A percentile compares a stretch with the other conserved stretches of the same genome.
Evolutionary conservation across 2,329 filamentous ascomycete species (phyloP).

Genomic region (Chaetomiaceae sp.): DNA sequence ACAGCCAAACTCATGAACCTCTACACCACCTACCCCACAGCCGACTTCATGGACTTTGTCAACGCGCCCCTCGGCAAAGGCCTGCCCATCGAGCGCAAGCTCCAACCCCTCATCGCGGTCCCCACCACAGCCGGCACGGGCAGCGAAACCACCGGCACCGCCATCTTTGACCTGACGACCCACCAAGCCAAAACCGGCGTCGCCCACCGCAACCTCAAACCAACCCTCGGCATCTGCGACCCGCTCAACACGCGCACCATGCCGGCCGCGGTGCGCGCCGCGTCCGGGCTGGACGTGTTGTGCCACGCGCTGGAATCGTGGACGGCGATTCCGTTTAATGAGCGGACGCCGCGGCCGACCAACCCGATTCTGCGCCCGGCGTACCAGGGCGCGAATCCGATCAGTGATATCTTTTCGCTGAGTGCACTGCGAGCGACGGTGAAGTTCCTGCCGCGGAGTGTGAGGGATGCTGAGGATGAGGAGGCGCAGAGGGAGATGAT

Average conservation of each 20-base stretch:
- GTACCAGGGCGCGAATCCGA: slow-evolving; percentile 96
- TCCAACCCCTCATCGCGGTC: slow-evolving; percentile 74
- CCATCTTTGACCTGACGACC: slow-evolving; percentile 91
- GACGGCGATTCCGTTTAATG: slow-evolving; percentile 93
- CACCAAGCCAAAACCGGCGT: slow-evolving; percentile 93
- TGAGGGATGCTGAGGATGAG: slow-evolving; percentile 80
- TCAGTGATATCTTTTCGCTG: slow-evolving; percentile 94
- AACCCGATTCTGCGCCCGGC: slow-evolving; percentile 90
- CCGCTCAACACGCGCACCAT: slow-evolving; percentile 92
- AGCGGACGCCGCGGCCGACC: slow-evolving; percentile 74
- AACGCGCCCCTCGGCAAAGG: slow-evolving; percentile 91
- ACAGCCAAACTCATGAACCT: slow-evolving; percentile 99
- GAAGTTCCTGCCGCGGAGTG: slow-evolving; percentile 86
- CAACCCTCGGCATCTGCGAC: slow-evolving; percentile 81
- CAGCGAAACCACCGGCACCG: slow-evolving; percentile 93
- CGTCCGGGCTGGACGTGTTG: slow-evolving; percentile 87
- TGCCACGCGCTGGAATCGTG: slow-evolving; percentile 95
- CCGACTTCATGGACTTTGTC: slow-evolving; percentile 95
- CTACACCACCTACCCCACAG: slow-evolving; percentile 84
- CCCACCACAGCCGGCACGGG: slow-evolving; percentile 84
- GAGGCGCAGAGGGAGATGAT: slow-evolving; percentile 97
- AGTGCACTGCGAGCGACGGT: slow-evolving; percentile 77
- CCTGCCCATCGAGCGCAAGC: slow-evolving; percentile 62
- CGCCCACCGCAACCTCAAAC: slow-evolving; percentile 91
- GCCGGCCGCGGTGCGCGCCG: slow-evolving; percentile 88